phyloP scores from a whole-genome alignment of 495 filamentous ascomycete genomes.

The Pyrenula massariospora region DNA sequence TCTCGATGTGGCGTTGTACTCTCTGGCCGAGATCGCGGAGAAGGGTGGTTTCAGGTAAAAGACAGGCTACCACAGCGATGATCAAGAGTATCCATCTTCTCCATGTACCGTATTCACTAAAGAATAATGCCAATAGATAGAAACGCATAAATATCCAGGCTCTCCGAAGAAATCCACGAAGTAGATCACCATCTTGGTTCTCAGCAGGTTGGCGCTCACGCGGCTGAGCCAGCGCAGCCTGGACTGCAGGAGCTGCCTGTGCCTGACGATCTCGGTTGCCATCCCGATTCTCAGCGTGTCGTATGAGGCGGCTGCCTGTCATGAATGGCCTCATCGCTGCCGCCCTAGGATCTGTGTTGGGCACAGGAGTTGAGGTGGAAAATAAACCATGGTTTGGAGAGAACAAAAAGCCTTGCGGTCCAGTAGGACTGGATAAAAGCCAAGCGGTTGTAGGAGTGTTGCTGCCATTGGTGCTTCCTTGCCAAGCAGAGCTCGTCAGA shows the following conservation, averaged over 20 bases:
- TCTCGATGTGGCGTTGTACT: conserved; percentile 60
- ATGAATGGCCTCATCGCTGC: neutral
- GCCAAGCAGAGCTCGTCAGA: neutral
- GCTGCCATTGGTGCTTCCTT: neutral
- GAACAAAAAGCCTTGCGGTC: neutral
- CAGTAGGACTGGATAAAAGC: neutral
- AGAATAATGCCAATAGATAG: conserved; percentile 66
- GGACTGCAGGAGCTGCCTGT: conserved; percentile 1
- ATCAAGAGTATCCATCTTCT: conserved; percentile 53
- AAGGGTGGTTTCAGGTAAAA: conserved; percentile 54
- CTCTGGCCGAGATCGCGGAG: conserved; percentile 48
- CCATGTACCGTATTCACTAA: conserved; percentile 64
- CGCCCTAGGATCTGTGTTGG: neutral
- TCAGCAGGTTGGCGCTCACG: conserved; percentile 22
- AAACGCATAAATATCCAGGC: conserved; percentile 73
- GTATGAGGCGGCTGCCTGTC: neutral
- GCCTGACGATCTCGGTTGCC: neutral
- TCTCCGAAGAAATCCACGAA: conserved; percentile 42
- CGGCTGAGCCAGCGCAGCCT: conserved; percentile 27
- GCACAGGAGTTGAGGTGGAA: neutral
- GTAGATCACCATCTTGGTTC: conserved; percentile 28
- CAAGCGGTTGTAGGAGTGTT: neutral
- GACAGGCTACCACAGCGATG: conserved; percentile 43
- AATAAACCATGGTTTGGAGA: neutral
- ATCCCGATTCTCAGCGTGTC: neutral